Conservation (phyloP, 768 basidiomycete species). For the Amanita inopinata region DNA sequence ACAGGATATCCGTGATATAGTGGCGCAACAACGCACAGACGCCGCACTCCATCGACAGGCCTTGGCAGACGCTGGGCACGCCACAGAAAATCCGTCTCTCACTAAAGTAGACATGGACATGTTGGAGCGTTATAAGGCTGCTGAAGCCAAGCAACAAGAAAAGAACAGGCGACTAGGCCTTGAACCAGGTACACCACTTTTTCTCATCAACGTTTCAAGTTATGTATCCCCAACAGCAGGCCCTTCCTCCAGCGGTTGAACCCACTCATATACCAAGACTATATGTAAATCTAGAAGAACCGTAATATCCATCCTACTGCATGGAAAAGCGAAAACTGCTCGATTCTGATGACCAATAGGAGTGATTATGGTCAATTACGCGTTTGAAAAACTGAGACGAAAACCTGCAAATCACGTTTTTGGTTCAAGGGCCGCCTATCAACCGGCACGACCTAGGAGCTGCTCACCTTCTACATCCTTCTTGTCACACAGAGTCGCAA, state of each 20-base stretch:
- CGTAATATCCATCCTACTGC: slow-evolving; percentile 13
- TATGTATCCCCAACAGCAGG: background rate
- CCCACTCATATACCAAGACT: background rate
- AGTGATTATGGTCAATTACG: background rate
- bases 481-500: slow-evolving; percentile 63
- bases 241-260: slow-evolving; percentile 4
- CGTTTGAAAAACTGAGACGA: slow-evolving; percentile 19
- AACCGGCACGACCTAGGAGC: too few species aligned
- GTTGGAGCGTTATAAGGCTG: slow-evolving; percentile 22
- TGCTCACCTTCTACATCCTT: slow-evolving; percentile 56
- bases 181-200: slow-evolving; percentile 13
- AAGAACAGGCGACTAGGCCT: slow-evolving; percentile 20
- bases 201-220: background rate
- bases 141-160: slow-evolving; percentile 17
- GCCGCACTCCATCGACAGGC: slow-evolving; percentile 32
- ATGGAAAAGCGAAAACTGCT: slow-evolving; percentile 15
- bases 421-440: background rate
- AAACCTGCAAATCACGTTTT: slow-evolving; percentile 17
- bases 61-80: slow-evolving; percentile 27
- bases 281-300: slow-evolving; percentile 5
- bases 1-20: slow-evolving; percentile 63
- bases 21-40: slow-evolving; percentile 38
- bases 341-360: background rate
- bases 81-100: slow-evolving; percentile 15
- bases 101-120: slow-evolving; percentile 22